Base-by-base conservation (phyloP, 2,329 filamentous ascomycete species). In the Byssothecium circinans region DNA sequence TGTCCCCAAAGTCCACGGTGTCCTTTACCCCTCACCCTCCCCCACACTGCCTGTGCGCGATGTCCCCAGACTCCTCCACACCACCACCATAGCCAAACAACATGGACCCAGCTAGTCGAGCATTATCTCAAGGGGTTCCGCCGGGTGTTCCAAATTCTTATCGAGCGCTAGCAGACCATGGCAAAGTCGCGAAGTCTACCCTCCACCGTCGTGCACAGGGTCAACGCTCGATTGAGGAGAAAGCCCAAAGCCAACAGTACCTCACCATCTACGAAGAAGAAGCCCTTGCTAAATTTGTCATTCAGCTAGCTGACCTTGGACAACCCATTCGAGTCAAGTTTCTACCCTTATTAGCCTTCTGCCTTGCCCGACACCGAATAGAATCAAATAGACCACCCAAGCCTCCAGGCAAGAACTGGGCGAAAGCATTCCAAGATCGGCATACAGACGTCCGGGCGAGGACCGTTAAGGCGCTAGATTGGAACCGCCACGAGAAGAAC, bases 221-320 rank as follows among this genome's bases (percentile, higher is more conserved):
- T 39, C 61, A 55, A 47, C 58, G 15, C 42, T 67, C 23, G 23
- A 27, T n/a, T 29, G 23, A 40, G 15, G 38, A 10, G 35, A 62
- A 64, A 45, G 65, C 57, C 38, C 29, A 64, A 50, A 38, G 53
- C 55, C 45, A 62, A 57, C 56, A 61, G 53, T 69, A 65, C 39
- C 64, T 67, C 17, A 60, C 53, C 36, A 55, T 47, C 8, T 43
- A 25, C n/a, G 59, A 68, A 56, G 64, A 67, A 56, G 60, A 62
- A 45, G 64, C 60, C 33, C 25, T 68, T 34, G 52, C 55, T 25
- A 34, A 45, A 25, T 49, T 50, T 53, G 35, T 54, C 27, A 41
- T 62, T 38, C 44, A 42, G 39, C 61, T 51, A 46, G 45, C 50
- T 50, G 27, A 34, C 27, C 39, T 57, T 23, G 51, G 56, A 25